Evolutionary conservation across 768 basidiomycete genomes (phyloP), one percentile per base, ranked within the genome.

Genomic region (Amanita pallidorosea): DNA sequence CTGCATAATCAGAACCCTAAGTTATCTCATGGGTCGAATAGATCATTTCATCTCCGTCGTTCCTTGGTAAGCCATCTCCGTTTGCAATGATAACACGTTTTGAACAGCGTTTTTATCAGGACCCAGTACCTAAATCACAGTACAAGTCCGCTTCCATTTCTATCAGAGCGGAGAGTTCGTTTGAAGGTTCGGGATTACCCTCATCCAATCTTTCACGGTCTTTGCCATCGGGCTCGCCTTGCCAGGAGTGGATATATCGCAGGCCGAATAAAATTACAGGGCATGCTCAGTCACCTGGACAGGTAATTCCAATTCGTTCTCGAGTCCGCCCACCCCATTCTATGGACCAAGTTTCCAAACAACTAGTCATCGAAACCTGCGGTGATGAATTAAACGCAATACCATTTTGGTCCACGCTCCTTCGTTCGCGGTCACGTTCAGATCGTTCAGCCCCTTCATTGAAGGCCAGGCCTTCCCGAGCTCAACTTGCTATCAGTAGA

Each of bases 241-340:
- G 63, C 31, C 67, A 68, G 18, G 71, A 74, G 57, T 76, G 75
- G 75, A 66, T 76, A 42, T 73, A 75, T 55, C 70, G 75, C 40
- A 67, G 64, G 29, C 70, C 72, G 42, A 70, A 66, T 57, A 61
- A 67, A 8, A 55, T 68, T 38, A 49, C 57, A 38, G 15, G 55
- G n/a, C 45, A 63, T 49, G 58, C 55, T 37, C 48, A 58, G 25
- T 53, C 59, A 40, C 58, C 58, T 20, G 56, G 52, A 54, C 54
- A 49, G 56, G 55, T 55, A 58, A 55, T 44, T 56, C 60, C 54
- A 56, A 36, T 1, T 25, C 47, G 18, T 22, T 40, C 47, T 27
- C 37, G 22, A 22, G 17, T 13, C 23, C 47, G 22, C 35, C 15
- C 13, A 12, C 48, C 40, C 42, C 31, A 34, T 43, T 22, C 25